A percentile compares a stretch with the other conserved stretches of the same genome.
These are phyloP conservation scores for Fusarium coffeatum DNA, from an alignment of 2,329 filamentous ascomycete genomes.

Conservation along the genomic window DNA sequence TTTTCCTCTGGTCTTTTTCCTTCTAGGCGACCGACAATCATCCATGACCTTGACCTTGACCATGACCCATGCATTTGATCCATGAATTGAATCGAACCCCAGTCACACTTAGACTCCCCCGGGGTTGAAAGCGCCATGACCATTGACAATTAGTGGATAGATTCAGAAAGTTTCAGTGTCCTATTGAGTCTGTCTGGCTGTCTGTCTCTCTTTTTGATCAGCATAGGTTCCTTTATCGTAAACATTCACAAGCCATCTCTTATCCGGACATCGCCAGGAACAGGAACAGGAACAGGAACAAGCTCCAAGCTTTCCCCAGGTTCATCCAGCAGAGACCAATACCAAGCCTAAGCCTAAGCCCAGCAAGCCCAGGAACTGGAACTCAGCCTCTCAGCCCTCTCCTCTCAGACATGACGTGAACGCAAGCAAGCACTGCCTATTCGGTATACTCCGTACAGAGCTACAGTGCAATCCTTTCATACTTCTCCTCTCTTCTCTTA, in stretches of 20 bases:
- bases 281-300: slow-evolving; percentile 22
- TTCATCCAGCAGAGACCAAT: not conserved
- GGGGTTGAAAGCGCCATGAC: slow-evolving; percentile 31
- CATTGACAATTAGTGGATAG: slow-evolving; percentile 31
- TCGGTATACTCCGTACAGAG: slow-evolving; percentile 20
- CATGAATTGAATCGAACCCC: slow-evolving; percentile 2
- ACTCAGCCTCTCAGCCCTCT: slow-evolving; percentile 30
- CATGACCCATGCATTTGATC: slow-evolving; percentile 1
- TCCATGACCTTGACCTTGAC: not conserved
- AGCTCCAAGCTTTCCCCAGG: not conserved
- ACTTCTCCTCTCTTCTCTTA: slow-evolving; percentile 1
- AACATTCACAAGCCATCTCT: not conserved
- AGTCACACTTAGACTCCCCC: slow-evolving; percentile 29
- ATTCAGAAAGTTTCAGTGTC: not conserved
- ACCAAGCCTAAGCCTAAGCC: not conserved
- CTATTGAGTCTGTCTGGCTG: not conserved
- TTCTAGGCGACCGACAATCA: not conserved
- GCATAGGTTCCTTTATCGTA: not conserved
- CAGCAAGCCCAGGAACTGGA: slow-evolving; percentile 34
- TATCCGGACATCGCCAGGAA: slow-evolving; percentile 29
- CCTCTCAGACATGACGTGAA: slow-evolving; percentile 51
- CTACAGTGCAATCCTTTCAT: not conserved
- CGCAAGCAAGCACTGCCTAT: slow-evolving; percentile 27
- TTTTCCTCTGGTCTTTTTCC: slow-evolving; percentile 1
- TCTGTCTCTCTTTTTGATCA: not conserved